A percentile compares a stretch with the other conserved stretches of the same genome.
phyloP scores from a whole-genome alignment of 139 green algal genomes.

The Picochlorum sp. region DNA sequence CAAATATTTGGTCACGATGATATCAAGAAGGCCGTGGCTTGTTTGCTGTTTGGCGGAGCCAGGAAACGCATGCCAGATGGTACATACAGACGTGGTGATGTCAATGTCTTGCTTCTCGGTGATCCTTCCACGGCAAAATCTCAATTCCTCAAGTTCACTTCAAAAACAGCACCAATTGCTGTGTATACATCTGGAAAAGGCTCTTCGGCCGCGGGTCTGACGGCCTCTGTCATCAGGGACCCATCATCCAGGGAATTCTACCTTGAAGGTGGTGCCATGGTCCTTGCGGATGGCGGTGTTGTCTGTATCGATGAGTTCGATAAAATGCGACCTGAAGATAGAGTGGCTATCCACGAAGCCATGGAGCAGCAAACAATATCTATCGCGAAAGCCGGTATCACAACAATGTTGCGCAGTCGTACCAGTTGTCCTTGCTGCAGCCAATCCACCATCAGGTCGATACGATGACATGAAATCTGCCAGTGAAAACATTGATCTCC shows the following conservation, averaged over 20 bases:
- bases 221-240: constrained; percentile 74
- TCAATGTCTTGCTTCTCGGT: constrained; percentile 97
- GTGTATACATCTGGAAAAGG: constrained; percentile 98
- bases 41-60: constrained; percentile 89
- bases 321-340: constrained; percentile 97
- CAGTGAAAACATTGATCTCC: constrained; percentile 97
- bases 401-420: constrained; percentile 89
- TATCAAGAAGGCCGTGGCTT: constrained; percentile 94
- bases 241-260: constrained; percentile 67
- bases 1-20: constrained; percentile 91
- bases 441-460: constrained; percentile 87
- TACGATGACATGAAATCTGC: constrained; percentile 85
- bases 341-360: constrained; percentile 97
- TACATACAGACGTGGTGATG: constrained; percentile 83
- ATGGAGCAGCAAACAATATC: constrained; percentile 99
- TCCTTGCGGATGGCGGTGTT: constrained; percentile 93
- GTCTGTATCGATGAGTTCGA: constrained; percentile 99
- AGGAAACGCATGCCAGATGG: constrained; percentile 86
- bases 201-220: constrained; percentile 89
- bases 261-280: constrained; percentile 90
- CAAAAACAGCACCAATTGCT: constrained; percentile 75
- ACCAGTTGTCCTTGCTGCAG: constrained; percentile 90
- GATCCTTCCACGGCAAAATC: constrained; percentile 97
- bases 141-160: constrained; percentile 96
- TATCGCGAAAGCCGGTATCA: constrained; percentile 98